Conservation (phyloP, 1,139 yeast species). For the Lodderomyces oxycetoniae region DNA sequence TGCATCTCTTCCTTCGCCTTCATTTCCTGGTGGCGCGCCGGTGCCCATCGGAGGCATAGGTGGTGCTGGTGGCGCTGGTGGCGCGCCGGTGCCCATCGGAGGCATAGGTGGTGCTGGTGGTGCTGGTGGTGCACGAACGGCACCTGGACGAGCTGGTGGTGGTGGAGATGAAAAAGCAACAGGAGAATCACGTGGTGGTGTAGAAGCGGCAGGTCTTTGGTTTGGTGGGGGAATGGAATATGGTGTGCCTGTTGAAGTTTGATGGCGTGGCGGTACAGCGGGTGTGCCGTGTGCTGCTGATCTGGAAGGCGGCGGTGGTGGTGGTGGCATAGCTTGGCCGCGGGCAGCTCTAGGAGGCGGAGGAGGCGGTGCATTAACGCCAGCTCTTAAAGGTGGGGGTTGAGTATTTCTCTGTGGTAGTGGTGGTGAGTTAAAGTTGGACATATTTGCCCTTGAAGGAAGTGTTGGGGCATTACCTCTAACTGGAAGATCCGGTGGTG, state of each 20-base stretch:
- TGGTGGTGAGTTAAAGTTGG: slow-evolving; percentile 1
- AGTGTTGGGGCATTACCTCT: slow-evolving; percentile 18
- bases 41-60: slow-evolving; percentile 21
- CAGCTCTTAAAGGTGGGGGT: slow-evolving; percentile 14
- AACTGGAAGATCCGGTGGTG: slow-evolving; percentile 11
- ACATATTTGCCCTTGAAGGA: slow-evolving; percentile 11
- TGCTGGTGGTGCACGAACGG: slow-evolving; percentile 15
- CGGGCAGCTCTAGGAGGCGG: slow-evolving; percentile 10
- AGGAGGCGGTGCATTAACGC: slow-evolving; percentile 17
- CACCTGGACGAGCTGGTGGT: slow-evolving; percentile 24
- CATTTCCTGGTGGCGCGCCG: too few species aligned
- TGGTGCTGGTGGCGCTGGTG: slow-evolving; percentile 17
- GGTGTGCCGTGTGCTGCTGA: slow-evolving; percentile 13
- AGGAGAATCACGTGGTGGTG: slow-evolving; percentile 8
- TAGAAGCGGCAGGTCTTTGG: slow-evolving; percentile 19
- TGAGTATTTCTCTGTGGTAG: slow-evolving; percentile 10
- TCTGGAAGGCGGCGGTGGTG: slow-evolving; percentile 19
- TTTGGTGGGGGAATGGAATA: slow-evolving; percentile 18
- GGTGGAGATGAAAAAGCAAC: slow-evolving; percentile 22
- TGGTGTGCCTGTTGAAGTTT: slow-evolving; percentile 17
- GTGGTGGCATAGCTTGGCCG: slow-evolving; percentile 3
- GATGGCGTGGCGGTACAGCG: slow-evolving; percentile 15
- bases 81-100: slow-evolving; percentile 14
- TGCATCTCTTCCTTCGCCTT: slow-evolving; percentile 73
- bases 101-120: slow-evolving; percentile 18